A percentile compares a stretch with the other conserved stretches of the same genome.
Evolutionary conservation across 192 early-diverging fungal species (phyloP).

Genomic region (Umbelopsis sp.): DNA sequence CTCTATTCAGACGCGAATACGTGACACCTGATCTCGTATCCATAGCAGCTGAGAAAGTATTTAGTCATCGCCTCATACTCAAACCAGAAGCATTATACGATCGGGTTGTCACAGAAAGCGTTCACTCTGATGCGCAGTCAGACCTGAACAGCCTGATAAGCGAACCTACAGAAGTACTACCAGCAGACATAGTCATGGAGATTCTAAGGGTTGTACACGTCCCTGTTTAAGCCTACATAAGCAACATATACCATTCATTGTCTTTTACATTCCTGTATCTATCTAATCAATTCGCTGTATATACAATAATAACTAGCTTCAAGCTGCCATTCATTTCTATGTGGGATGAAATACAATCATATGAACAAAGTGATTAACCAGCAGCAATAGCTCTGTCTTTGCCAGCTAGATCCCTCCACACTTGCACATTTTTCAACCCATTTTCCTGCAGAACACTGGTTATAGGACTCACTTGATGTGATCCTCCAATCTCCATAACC

Average conservation of each 20-base stretch:
- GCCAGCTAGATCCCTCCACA: slow-evolving; percentile 83
- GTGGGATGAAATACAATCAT: background rate
- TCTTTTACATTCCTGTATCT: background rate
- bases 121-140: background rate
- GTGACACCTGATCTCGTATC: slow-evolving; percentile 57
- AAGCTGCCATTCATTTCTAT: too few species aligned
- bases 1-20: slow-evolving; percentile 51
- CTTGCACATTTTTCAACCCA: slow-evolving; percentile 58
- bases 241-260: slow-evolving; percentile 1
- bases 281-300: background rate
- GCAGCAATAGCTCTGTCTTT: slow-evolving; percentile 68
- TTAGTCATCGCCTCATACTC: slow-evolving; percentile 51
- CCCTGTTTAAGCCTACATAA: slow-evolving; percentile 24
- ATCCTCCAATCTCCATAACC: slow-evolving; percentile 84
- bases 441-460: slow-evolving; percentile 46
- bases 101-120: background rate
- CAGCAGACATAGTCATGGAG: slow-evolving; percentile 37
- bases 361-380: slow-evolving; percentile 11
- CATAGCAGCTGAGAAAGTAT: slow-evolving; percentile 60
- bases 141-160: background rate
- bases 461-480: slow-evolving; percentile 63
- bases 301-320: background rate
- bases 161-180: background rate
- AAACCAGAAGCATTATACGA: background rate
- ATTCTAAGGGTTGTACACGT: slow-evolving; percentile 33